phyloP scores from a whole-genome alignment of 2,329 filamentous ascomycete genomes.

The Fusarium caatingaense region DNA sequence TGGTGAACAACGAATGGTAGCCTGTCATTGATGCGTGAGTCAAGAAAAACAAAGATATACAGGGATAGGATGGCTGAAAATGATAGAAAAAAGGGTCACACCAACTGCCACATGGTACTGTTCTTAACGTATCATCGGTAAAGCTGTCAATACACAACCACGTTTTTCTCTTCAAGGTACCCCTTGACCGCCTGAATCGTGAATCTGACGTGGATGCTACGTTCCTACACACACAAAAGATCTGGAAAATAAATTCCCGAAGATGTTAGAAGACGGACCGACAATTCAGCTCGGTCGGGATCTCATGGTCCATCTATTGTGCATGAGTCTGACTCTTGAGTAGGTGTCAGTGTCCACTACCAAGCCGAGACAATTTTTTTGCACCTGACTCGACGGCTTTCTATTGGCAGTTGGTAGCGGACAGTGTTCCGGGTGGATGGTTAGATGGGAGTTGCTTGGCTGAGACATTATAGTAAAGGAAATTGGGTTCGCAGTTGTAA shows the following conservation, averaged over 20 bases:
- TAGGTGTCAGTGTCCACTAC: conserved; percentile 20
- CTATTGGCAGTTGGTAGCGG: conserved; percentile 31
- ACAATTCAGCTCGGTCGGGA: conserved; percentile 35
- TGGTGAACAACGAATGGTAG: conserved; percentile 1
- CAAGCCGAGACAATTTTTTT: conserved; percentile 5
- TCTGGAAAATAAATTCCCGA: conserved; percentile 17
- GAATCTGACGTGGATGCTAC: conserved; percentile 30
- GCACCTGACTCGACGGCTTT: conserved; percentile 23
- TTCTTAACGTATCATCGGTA: conserved; percentile 1
- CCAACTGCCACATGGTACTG: conserved; percentile 21
- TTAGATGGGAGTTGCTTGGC: background rate
- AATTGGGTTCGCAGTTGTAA: conserved; percentile 3
- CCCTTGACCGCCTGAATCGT: conserved; percentile 33
- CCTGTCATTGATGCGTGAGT: conserved; percentile 23
- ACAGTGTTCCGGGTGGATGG: background rate
- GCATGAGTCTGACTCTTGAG: conserved; percentile 28
- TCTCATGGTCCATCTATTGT: conserved; percentile 24
- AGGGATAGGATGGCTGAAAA: conserved; percentile 21
- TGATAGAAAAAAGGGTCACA: conserved; percentile 14
- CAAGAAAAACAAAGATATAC: conserved; percentile 18
- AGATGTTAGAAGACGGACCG: conserved; percentile 26
- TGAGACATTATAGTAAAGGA: background rate
- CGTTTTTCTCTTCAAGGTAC: conserved; percentile 5
- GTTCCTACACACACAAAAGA: conserved; percentile 1
- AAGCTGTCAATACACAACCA: conserved; percentile 24